Conservation (phyloP, 192 early-diverging fungal genomes). For the Umbelopsis ramanniana region DNA sequence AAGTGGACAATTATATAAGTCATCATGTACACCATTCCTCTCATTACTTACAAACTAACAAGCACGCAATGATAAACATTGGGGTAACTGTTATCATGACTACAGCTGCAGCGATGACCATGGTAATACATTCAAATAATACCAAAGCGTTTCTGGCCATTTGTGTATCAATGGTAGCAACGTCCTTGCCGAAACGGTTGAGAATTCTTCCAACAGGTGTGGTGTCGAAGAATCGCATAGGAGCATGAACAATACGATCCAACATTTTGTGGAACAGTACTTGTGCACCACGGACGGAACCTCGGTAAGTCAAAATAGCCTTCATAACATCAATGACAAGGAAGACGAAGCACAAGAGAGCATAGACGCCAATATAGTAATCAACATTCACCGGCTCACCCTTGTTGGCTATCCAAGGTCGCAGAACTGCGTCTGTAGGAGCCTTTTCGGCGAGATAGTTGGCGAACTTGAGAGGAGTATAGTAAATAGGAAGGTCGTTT, state of each 20-base stretch:
- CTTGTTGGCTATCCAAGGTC: constrained; percentile 17
- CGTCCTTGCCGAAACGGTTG: constrained; percentile 86
- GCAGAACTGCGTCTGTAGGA: neutral
- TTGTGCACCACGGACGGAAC: constrained; percentile 41
- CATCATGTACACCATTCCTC: neutral
- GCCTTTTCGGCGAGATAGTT: neutral
- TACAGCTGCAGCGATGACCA: constrained; percentile 41
- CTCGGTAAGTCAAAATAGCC: constrained; percentile 31
- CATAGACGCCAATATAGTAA: constrained; percentile 48
- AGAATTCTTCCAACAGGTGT: constrained; percentile 83
- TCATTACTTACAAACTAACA: constrained; percentile 27
- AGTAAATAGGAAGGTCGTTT: neutral
- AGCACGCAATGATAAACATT: constrained; percentile 37
- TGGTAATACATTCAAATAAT: constrained; percentile 42
- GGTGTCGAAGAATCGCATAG: constrained; percentile 67
- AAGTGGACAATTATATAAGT: neutral
- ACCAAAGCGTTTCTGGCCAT: constrained; percentile 30
- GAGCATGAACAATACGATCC: constrained; percentile 49
- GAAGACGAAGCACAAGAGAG: constrained; percentile 21
- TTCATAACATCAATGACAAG: constrained; percentile 31
- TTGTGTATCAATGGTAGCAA: constrained; percentile 70
- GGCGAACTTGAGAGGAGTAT: constrained; percentile 4
- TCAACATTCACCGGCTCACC: constrained; percentile 34
- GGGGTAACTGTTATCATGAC: constrained; percentile 51
- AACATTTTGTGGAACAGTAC: constrained; percentile 40